Percentiles rank a stretch among this genome's conserved stretches.
These are phyloP conservation scores for Claviceps citrina DNA, from an alignment of 2,329 filamentous ascomycete species.

Conservation along the genomic window DNA sequence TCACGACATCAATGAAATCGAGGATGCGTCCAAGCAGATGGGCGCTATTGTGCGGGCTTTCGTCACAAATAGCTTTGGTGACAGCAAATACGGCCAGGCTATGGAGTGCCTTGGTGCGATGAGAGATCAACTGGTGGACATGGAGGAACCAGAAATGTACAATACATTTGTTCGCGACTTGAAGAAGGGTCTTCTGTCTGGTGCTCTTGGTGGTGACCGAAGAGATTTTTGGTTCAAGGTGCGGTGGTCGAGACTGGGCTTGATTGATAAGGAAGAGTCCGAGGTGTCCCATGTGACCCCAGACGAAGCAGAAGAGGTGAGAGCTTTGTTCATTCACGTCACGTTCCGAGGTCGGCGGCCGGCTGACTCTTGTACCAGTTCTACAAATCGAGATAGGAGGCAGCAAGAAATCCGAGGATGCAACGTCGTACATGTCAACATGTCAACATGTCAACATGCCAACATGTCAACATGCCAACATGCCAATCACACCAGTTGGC, in stretches of 20 bases:
- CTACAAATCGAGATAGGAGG: slow-evolving; percentile 20
- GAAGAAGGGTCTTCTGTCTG: slow-evolving; percentile 55
- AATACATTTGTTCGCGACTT: slow-evolving; percentile 58
- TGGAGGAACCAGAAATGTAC: slow-evolving; percentile 63
- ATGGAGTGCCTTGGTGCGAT: slow-evolving; percentile 64
- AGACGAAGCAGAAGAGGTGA: slow-evolving; percentile 53
- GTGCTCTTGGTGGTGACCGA: slow-evolving; percentile 59
- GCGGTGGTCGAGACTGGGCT: slow-evolving; percentile 49
- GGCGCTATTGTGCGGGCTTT: slow-evolving; percentile 51
- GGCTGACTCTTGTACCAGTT: slow-evolving; percentile 19
- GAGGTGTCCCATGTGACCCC: slow-evolving; percentile 51
- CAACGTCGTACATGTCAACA: background rate
- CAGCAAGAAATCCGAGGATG: background rate
- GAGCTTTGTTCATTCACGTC: slow-evolving; percentile 5
- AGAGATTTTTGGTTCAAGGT: slow-evolving; percentile 72
- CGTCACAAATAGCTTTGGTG: slow-evolving; percentile 59
- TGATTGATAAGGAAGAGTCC: slow-evolving; percentile 51
- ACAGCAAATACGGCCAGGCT: slow-evolving; percentile 57
- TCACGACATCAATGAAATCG: slow-evolving; percentile 44
- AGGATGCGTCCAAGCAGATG: slow-evolving; percentile 61
- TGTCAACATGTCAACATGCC: too few relatives aligned
- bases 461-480: too few relatives aligned
- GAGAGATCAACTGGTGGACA: slow-evolving; percentile 57
- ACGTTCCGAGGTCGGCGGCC: background rate
- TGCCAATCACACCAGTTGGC: background rate